A percentile compares a stretch with the other conserved stretches of the same genome.
These are phyloP conservation scores for Echinochloa phyllopogon DNA, from an alignment of 176 grass and related monocot genomes.

Conservation along the genomic window DNA sequence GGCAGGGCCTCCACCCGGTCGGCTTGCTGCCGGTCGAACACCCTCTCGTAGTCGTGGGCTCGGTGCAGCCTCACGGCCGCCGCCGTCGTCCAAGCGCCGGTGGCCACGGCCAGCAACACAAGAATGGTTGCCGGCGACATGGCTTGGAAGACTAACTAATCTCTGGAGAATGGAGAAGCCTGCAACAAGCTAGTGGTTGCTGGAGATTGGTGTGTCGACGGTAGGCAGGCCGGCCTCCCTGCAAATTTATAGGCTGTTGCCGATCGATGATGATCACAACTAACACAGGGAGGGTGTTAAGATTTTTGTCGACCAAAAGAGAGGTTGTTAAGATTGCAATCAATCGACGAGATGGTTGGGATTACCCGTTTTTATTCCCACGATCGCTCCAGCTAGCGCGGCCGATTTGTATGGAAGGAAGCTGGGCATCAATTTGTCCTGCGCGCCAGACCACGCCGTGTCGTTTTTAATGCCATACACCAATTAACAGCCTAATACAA, in stretches of 20 bases:
- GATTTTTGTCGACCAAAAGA: neutral
- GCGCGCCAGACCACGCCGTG: too few species aligned
- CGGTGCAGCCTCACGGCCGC: neutral
- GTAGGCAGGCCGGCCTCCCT: neutral
- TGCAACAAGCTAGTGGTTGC: neutral
- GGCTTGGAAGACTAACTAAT: neutral
- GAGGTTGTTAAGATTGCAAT: neutral
- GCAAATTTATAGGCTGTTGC: neutral
- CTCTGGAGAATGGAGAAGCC: neutral
- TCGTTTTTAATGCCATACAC: too few species aligned
- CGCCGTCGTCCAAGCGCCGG: neutral
- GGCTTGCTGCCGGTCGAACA: conserved; percentile 56
- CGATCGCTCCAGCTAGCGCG: too few species aligned
- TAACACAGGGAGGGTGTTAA: neutral
- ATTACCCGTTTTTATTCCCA: too few species aligned
- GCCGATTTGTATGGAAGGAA: too few species aligned
- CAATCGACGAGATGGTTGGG: neutral
- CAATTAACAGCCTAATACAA: too few species aligned
- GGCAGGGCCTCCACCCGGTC: conserved; percentile 62
- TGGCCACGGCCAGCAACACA: neutral
- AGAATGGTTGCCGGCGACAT: neutral
- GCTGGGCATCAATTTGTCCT: too few species aligned
- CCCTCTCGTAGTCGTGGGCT: neutral
- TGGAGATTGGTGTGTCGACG: neutral
- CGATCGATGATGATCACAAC: neutral